Base-by-base conservation (phyloP, 768 basidiomycete species). In the Lentinula boryana region DNA sequence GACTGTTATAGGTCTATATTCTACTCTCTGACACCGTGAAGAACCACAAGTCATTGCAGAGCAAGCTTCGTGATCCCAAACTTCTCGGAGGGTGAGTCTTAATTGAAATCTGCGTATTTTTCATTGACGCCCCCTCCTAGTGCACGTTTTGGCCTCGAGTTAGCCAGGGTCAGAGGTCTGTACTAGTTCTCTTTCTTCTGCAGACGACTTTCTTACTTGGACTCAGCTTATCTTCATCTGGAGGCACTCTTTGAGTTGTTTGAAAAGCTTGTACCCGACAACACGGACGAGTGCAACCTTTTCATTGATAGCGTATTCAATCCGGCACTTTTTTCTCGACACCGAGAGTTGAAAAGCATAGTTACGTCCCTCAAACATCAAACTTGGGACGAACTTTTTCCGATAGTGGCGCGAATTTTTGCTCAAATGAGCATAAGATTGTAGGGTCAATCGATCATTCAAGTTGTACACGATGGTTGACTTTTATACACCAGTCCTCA, bases 211-310 rank as follows among this genome's bases (percentile, higher is more conserved):
- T 27, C 49, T 10, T 48, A 6, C 63, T 52, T 53, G 60, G 32
- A 53, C 35, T 10, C 38, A 86, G 87, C 83, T 58, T 86, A 79
- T 65, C 71, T 87, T 16, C 77, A 79, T 13, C 69, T 86, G 46
- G 87, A 88, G 67, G 76, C 79, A 15, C 74, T 86, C 3, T 67
- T 87, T 46, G 79, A 81, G 56, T 64, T 88, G 0, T 80, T 87
- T 66, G 85, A 80, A 36, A 79, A 80, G 43, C 69, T 87, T 27
- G 84, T 85, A 16, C 71, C 81, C 12, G 68, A 67, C n/a, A 71
- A 69, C 9, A 61, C 67, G 1, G 72, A 75, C 44, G 76, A 74
- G 63, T 76, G 84, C 54, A 63, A 70, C 10, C 66, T 73, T 36
- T 88, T 84, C 63, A 77, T 86, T 55, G 74, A 76, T 41, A 75